Evolutionary conservation across 257 asterid species (phyloP).

Genomic region (Solanum rostratum): DNA sequence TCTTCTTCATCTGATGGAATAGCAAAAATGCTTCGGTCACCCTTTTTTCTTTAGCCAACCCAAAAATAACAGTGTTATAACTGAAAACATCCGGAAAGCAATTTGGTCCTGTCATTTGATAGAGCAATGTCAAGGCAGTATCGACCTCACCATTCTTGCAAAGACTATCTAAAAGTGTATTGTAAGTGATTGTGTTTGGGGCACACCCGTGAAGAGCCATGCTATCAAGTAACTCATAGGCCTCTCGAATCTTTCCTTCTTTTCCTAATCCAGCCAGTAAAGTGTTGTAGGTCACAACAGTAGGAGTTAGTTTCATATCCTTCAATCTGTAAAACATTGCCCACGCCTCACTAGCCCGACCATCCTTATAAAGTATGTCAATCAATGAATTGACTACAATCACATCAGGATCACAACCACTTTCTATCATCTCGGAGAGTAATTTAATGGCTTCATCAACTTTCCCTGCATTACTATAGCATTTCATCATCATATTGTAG

Average conservation of each 20-base stretch:
- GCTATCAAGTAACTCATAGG: conserved; percentile 51
- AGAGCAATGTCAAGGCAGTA: conserved; percentile 56
- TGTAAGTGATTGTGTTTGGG: conserved; percentile 77
- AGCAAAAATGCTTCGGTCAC: conserved; percentile 74
- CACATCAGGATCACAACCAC: conserved; percentile 62
- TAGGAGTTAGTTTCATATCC: conserved; percentile 65
- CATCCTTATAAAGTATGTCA: conserved; percentile 78
- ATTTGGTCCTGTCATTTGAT: conserved; percentile 49
- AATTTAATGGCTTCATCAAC: conserved; percentile 67
- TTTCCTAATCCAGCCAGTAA: conserved; percentile 79
- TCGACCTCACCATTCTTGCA: conserved; percentile 77
- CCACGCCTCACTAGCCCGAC: conserved; percentile 79
- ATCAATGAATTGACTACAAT: conserved; percentile 75
- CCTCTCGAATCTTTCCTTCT: conserved; percentile 68
- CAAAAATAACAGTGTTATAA: conserved; percentile 71
- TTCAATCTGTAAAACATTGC: conserved; percentile 57
- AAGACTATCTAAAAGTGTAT: conserved; percentile 75
- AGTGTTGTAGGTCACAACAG: conserved; percentile 94
- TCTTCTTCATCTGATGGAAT: conserved; percentile 83
- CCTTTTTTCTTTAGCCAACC: conserved; percentile 63
- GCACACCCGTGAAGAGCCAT: conserved; percentile 58
- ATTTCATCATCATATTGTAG: conserved; percentile 93
- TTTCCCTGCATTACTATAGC: conserved; percentile 64
- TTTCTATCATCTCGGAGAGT: conserved; percentile 58
- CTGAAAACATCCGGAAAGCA: conserved; percentile 75